A percentile compares a stretch with the other conserved stretches of the same genome.
Evolutionary conservation across 2,329 filamentous ascomycete species (phyloP).

Genomic region (Penicillium aurantiogriseum): DNA sequence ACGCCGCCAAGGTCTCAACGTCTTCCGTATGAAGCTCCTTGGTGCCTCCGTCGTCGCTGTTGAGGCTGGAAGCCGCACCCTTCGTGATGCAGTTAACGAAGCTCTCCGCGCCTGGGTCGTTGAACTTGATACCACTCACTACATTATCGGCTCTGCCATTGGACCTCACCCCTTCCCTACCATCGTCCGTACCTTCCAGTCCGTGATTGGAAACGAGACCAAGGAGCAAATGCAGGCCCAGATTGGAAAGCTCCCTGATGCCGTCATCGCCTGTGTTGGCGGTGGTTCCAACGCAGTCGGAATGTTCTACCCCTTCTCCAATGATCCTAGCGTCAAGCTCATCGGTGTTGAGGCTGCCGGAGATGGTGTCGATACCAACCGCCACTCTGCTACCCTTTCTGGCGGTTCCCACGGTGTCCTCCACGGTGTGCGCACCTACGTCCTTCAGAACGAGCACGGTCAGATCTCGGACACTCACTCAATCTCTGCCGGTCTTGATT

Average conservation of each 20-base stretch:
- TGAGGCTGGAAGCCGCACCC: conserved; percentile 80
- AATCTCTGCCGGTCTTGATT: conserved; percentile 92
- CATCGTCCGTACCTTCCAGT: conserved; percentile 96
- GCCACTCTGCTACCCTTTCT: conserved; percentile 84
- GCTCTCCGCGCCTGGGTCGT: conserved; percentile 92
- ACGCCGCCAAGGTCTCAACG: conserved; percentile 90
- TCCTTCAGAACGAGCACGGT: conserved; percentile 87
- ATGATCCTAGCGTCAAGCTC: conserved; percentile 80
- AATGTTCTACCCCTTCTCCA: conserved; percentile 97
- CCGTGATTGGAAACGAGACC: conserved; percentile 91
- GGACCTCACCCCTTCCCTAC: conserved; percentile 97
- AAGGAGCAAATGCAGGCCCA: conserved; percentile 85
- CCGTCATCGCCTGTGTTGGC: conserved; percentile 93
- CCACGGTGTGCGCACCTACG: conserved; percentile 93
- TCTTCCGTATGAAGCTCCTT: conserved; percentile 96
- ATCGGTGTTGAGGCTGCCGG: conserved; percentile 94
- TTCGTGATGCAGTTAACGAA: conserved; percentile 90
- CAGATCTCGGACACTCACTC: conserved; percentile 96
- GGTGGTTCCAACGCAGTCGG: conserved; percentile 92
- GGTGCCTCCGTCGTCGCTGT: conserved; percentile 91
- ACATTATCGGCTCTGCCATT: conserved; percentile 96
- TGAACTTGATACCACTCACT: conserved; percentile 89
- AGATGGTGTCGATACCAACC: conserved; percentile 80
- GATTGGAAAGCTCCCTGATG: conserved; percentile 86
- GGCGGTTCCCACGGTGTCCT: conserved; percentile 88